Percentiles rank a stretch among this genome's conserved stretches.
These are phyloP conservation scores for Alloascoidea hylecoeti DNA, from an alignment of 805 yeast genomes.

Conservation along the genomic window DNA sequence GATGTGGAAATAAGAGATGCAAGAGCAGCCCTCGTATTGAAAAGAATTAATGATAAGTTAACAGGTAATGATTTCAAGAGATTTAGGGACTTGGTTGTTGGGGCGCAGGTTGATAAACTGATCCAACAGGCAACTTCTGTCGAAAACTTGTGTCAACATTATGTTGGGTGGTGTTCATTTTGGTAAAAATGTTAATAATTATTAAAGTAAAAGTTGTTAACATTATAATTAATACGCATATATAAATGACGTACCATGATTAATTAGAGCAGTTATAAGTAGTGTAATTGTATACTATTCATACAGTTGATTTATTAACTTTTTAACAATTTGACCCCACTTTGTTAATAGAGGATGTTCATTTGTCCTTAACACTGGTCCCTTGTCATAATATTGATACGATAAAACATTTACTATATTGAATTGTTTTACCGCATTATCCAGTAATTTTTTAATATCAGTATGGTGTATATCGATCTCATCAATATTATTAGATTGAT, in stretches of 20 bases:
- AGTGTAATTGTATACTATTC: no score
- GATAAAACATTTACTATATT: background rate
- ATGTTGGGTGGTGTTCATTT: constrained; percentile 98
- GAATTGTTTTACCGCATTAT: background rate
- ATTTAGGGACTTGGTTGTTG: constrained; percentile 55
- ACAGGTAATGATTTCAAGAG: constrained; percentile 88
- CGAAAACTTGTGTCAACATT: constrained; percentile 92
- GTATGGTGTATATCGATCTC: no score
- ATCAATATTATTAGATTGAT: background rate
- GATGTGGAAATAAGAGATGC: constrained; percentile 68
- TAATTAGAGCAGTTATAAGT: no score
- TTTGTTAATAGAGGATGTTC: background rate
- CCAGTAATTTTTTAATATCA: background rate
- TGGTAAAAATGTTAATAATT: no score
- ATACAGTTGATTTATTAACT: background rate
- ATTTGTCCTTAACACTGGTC: background rate
- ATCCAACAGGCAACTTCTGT: constrained; percentile 95
- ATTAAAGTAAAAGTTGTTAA: no score
- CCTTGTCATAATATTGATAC: background rate
- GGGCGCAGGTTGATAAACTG: constrained; percentile 84
- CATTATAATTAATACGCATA: no score
- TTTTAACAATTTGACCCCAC: background rate
- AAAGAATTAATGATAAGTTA: constrained; percentile 81
- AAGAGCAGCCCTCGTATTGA: constrained; percentile 80
- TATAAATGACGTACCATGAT: background rate